phyloP scores from a whole-genome alignment of 2,329 filamentous ascomycete species.

The Ophiostoma perfectum region DNA sequence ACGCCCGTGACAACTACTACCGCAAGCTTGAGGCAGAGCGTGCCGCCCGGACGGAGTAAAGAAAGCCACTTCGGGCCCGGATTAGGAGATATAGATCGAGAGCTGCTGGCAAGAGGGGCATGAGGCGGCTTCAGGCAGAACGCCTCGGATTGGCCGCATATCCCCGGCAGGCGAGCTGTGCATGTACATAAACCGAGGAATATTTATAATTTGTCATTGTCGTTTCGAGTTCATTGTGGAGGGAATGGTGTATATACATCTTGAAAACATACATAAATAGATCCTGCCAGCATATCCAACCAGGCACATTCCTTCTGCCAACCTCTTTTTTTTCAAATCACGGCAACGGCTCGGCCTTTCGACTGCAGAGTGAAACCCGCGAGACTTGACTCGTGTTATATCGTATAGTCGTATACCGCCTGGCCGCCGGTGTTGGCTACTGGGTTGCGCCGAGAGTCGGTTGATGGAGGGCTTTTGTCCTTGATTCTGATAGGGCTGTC shows the following conservation, averaged over 20 bases:
- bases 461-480: not conserved
- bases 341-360: too few relatives aligned
- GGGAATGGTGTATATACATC: not conserved
- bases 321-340: too few relatives aligned
- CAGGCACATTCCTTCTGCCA: not conserved
- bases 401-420: not conserved
- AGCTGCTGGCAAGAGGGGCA: slow-evolving; percentile 1
- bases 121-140: not conserved
- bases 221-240: not conserved
- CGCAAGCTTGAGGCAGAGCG: slow-evolving; percentile 54
- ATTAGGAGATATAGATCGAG: not conserved
- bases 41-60: slow-evolving; percentile 32
- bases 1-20: slow-evolving; percentile 55
- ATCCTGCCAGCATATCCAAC: not conserved
- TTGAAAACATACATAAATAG: slow-evolving; percentile 13
- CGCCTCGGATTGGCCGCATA: not conserved
- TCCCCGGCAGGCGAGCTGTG: slow-evolving; percentile 12
- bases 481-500: not conserved
- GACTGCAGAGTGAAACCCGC: too few relatives aligned
- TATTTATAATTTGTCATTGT: slow-evolving; percentile 1
- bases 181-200: slow-evolving; percentile 21
- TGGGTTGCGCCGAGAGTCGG: too few relatives aligned
- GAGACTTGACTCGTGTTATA: not conserved
- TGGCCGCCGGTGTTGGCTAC: too few relatives aligned
- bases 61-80: not conserved